A percentile compares a stretch with the other conserved stretches of the same genome.
phyloP scores from a whole-genome alignment of 176 grass and related monocot species.

The Saccharum officinarum region DNA sequence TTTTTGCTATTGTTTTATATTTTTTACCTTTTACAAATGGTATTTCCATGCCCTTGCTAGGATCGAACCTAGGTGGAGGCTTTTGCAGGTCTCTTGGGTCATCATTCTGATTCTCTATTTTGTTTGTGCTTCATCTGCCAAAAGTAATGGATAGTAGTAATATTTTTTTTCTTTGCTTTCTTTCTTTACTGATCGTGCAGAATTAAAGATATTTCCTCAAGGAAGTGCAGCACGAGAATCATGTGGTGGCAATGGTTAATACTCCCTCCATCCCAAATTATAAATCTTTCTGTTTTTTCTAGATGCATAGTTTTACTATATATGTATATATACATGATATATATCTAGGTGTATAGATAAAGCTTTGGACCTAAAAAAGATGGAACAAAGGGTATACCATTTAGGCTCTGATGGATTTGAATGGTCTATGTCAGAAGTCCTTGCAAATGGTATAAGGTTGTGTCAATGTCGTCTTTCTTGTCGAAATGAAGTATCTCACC shows the following conservation, averaged over 20 bases:
- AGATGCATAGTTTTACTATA: neutral
- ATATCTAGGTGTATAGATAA: neutral
- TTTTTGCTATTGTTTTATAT: neutral
- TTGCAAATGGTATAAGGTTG: neutral
- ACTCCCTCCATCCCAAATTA: neutral
- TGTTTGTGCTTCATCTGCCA: neutral
- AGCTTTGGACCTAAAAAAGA: neutral
- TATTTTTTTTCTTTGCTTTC: neutral
- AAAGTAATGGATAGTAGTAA: neutral
- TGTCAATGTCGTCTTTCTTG: slow-evolving; percentile 15
- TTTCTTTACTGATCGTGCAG: neutral
- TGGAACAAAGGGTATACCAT: neutral
- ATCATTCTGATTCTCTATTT: neutral
- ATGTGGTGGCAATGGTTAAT: neutral
- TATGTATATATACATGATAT: neutral
- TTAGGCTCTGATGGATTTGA: neutral
- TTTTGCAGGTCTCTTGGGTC: neutral
- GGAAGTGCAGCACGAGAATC: neutral
- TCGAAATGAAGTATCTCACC: neutral
- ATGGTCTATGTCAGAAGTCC: neutral
- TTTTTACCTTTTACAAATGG: neutral
- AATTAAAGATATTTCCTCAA: neutral
- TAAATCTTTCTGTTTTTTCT: neutral
- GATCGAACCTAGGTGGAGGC: neutral
- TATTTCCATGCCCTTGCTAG: neutral